These are phyloP conservation scores for Ophiostoma ips DNA, from an alignment of 2,329 filamentous ascomycete genomes.

Conservation along the genomic window DNA sequence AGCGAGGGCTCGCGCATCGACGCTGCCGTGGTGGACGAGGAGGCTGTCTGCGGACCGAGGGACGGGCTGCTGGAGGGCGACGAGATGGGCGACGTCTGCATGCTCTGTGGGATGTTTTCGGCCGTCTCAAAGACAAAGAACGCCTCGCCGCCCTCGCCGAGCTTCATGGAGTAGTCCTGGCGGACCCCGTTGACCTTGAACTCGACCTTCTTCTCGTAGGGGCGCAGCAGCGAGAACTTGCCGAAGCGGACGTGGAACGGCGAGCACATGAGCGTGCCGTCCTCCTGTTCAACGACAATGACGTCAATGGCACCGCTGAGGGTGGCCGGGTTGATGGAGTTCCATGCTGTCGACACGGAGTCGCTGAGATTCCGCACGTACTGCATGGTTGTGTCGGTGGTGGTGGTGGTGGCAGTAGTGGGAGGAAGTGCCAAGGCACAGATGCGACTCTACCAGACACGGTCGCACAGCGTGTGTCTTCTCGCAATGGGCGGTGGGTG, in stretches of 20 bases:
- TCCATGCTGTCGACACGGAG: conserved; percentile 97
- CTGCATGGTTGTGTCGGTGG: conserved; percentile 53
- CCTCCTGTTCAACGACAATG: conserved; percentile 92
- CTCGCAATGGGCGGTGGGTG: too few species aligned
- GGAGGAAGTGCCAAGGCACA: neutral
- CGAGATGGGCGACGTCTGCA: conserved; percentile 89
- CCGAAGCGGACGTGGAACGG: conserved; percentile 98
- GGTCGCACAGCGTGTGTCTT: neutral
- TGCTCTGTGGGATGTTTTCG: conserved; percentile 75
- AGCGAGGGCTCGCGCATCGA: conserved; percentile 47
- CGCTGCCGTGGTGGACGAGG: conserved; percentile 18
- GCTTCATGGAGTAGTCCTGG: conserved; percentile 94
- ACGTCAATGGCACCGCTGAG: conserved; percentile 97
- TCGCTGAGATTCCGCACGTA: conserved; percentile 94
- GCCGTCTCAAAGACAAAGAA: conserved; percentile 98
- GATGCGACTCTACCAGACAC: neutral
- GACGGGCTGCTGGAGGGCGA: conserved; percentile 79
- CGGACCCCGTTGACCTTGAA: conserved; percentile 88
- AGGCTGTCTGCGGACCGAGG: conserved; percentile 33
- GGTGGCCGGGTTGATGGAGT: conserved; percentile 96
- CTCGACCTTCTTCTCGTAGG: conserved; percentile 97
- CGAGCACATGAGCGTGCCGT: conserved; percentile 79
- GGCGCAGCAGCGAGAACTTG: conserved; percentile 90
- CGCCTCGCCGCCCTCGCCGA: conserved; percentile 91
- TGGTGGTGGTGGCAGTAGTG: neutral